Evolutionary conservation across 2,329 filamentous ascomycete species (phyloP), one percentile per base, ranked within the genome.

Genomic region (Talaromyces islandicus): DNA sequence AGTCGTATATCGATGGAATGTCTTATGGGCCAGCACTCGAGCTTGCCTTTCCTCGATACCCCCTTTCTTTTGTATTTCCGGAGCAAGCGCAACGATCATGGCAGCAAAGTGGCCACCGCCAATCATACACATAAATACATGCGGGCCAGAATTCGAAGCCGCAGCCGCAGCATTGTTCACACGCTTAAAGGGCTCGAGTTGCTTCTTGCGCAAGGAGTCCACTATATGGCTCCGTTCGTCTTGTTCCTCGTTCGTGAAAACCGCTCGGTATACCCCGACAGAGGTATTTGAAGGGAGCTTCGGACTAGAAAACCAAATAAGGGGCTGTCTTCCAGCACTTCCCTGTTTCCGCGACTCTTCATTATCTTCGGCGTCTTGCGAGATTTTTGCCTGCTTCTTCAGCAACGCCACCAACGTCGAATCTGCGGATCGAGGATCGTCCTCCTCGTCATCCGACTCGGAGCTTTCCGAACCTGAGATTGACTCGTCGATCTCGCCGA

Each of bases 81-180:
- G 92, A 0, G 91, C 86, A 4, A 97, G 82, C 0, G 92, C 92
- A 11, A 99, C 90, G 11, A 97, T 82, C 92, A 97, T 97, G 56
- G 90, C 94, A 0, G 94, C 94, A 71, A 99, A 99, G 73, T 99
- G 94, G 0, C 94, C 94, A 62, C 94, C 94, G 25, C 94, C 94
- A 56, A 99, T 96, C 94, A 99, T 99, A 75, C 92, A 97, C 54
- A 99, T 83, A 71, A 99, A 97, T 55, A 96, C 86, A 71, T 97
- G 92, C 2, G 92, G 91, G 7, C 88, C 87, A 11, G 50, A 32
- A 51, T 55, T 35, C 25, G 86, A 60, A 21, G 66, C 41, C 41
- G 81, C 7, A 27, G 30, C 41, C 12, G 48, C 76, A 1, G 83
- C 78, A 62, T 51, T 50, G 38, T 58, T 55, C n/a, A 55, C 41